phyloP scores from a whole-genome alignment of 768 basidiomycete genomes.

The Rhizopogon vulgaris region DNA sequence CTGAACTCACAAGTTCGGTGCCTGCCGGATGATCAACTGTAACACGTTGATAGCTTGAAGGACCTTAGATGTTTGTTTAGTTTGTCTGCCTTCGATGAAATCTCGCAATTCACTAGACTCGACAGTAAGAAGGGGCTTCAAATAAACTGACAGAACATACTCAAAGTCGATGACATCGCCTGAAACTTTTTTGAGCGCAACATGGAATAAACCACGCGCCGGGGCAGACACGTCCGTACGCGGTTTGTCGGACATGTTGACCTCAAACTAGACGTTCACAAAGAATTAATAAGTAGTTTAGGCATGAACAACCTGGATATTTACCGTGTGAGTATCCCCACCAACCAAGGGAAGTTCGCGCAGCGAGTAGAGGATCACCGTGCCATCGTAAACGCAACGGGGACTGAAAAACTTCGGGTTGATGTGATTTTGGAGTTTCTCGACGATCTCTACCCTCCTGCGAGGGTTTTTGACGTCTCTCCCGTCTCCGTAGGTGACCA shows the following conservation, averaged over 20 bases:
- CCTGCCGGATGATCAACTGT: constrained; percentile 44
- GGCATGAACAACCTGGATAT: constrained; percentile 2
- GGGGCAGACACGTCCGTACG: constrained; percentile 6
- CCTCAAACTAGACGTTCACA: constrained; percentile 25
- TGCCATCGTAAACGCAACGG: constrained; percentile 41
- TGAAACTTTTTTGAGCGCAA: constrained; percentile 33
- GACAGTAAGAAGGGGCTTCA: background rate
- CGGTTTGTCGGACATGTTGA: constrained; percentile 25
- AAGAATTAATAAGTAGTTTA: background rate
- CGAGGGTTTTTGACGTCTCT: constrained; percentile 2
- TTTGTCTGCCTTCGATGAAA: constrained; percentile 19
- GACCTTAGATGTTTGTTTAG: constrained; percentile 21
- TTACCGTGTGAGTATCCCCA: constrained; percentile 25
- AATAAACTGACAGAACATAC: constrained; percentile 18
- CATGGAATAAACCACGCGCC: constrained; percentile 22
- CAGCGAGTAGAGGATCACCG: constrained; percentile 35
- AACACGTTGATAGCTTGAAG: constrained; percentile 38
- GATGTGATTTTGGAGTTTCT: constrained; percentile 31
- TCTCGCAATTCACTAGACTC: constrained; percentile 16
- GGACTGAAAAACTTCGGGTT: constrained; percentile 34
- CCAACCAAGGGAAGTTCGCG: constrained; percentile 20
- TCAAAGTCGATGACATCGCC: constrained; percentile 30
- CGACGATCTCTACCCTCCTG: constrained; percentile 24
- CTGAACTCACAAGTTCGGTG: constrained; percentile 39
- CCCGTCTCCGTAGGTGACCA: constrained; percentile 6